phyloP scores from a whole-genome alignment of 1,139 yeast genomes.

The Yamadazyma atmosphaerica region DNA sequence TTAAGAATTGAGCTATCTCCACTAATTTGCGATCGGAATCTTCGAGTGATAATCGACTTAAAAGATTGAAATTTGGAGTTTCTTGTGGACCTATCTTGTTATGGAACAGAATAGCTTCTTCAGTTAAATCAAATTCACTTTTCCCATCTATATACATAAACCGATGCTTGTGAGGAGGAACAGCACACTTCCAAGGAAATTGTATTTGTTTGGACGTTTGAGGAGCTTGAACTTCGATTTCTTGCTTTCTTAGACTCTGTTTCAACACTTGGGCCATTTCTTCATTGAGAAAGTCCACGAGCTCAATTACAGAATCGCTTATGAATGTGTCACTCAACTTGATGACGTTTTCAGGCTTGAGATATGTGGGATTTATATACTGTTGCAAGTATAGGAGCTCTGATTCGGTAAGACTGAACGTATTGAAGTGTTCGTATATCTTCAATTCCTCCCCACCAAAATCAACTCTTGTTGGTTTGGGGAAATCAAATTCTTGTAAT shows the following conservation, averaged over 20 bases:
- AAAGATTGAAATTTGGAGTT: slow-evolving; percentile 51
- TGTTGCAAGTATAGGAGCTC: slow-evolving; percentile 50
- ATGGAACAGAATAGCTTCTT: slow-evolving; percentile 22
- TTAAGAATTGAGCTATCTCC: slow-evolving; percentile 59
- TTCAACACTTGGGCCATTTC: slow-evolving; percentile 35
- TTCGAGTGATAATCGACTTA: slow-evolving; percentile 13
- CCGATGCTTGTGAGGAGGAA: slow-evolving; percentile 93
- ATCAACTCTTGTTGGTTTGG: slow-evolving; percentile 50
- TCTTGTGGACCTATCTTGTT: slow-evolving; percentile 50
- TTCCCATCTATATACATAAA: slow-evolving; percentile 82
- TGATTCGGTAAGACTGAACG: slow-evolving; percentile 21
- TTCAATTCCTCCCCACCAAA: slow-evolving; percentile 30
- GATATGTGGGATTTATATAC: slow-evolving; percentile 58
- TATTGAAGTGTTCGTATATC: slow-evolving; percentile 21
- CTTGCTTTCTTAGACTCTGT: slow-evolving; percentile 45
- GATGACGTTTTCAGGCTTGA: slow-evolving; percentile 42
- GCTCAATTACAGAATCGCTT: slow-evolving; percentile 69
- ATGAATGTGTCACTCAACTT: slow-evolving; percentile 53
- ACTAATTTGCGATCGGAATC: slow-evolving; percentile 37
- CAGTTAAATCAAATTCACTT: slow-evolving; percentile 23
- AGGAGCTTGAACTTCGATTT: slow-evolving; percentile 62
- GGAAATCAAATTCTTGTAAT: slow-evolving; percentile 79
- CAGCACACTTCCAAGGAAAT: slow-evolving; percentile 86
- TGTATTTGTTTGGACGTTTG: slow-evolving; percentile 52
- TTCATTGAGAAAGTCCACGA: slow-evolving; percentile 60